Evolutionary conservation across 108 stramenopile genomes (phyloP).

Genomic region (Phaeodactylum tricornutum): DNA sequence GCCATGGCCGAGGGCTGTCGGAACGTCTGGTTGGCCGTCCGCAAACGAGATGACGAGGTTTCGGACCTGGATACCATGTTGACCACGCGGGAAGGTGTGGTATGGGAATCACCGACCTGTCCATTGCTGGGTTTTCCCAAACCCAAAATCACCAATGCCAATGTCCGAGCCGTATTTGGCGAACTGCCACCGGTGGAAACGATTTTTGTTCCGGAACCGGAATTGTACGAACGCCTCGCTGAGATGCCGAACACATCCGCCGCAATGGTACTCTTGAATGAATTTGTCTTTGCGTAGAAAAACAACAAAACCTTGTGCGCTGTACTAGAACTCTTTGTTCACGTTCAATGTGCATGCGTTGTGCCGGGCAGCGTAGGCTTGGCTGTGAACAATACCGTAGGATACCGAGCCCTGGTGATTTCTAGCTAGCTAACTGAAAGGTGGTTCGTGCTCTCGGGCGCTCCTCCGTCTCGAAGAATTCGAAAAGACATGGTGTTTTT

Average conservation of each 20-base stretch:
- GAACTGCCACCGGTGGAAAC: conserved; percentile 28
- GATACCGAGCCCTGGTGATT: too few species aligned
- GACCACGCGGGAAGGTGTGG: conserved; percentile 16
- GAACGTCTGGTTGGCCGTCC: conserved; percentile 69
- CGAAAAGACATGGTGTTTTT: too few species aligned
- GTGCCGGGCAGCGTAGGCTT: too few species aligned
- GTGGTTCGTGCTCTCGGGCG: too few species aligned
- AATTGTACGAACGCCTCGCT: conserved; percentile 19
- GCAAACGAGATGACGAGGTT: conserved; percentile 25
- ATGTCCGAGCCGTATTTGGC: conserved; percentile 60
- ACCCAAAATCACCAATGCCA: conserved; percentile 47
- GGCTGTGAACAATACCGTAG: too few species aligned
- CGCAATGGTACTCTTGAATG: background rate
- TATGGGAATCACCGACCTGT: conserved; percentile 21
- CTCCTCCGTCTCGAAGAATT: too few species aligned
- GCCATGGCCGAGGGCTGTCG: conserved; percentile 43
- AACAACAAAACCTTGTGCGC: background rate
- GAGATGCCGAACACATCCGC: background rate
- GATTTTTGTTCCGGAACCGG: conserved; percentile 23
- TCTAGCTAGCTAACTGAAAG: too few species aligned
- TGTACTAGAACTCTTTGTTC: too few species aligned
- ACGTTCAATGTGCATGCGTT: too few species aligned
- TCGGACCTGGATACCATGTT: conserved; percentile 50
- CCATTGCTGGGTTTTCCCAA: conserved; percentile 45
- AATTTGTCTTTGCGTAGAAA: conserved; percentile 5